A percentile compares a stretch with the other conserved stretches of the same genome.
These are phyloP conservation scores for Toxicodendron radicans DNA, from an alignment of 345 rosid genomes.

Conservation along the genomic window DNA sequence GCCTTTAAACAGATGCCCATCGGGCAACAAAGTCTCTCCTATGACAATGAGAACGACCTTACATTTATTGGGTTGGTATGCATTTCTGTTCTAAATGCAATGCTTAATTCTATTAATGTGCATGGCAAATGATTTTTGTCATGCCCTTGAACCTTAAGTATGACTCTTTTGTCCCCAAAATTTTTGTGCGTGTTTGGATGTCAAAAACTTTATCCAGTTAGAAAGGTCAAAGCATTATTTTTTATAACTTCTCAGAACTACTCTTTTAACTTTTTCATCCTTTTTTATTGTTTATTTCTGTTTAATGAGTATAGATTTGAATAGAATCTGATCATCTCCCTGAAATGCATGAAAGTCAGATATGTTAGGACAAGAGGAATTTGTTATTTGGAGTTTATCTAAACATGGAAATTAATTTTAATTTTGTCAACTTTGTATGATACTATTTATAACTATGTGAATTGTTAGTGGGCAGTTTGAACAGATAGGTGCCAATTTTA, in stretches of 20 bases:
- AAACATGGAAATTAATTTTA: too few species aligned
- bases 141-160: not conserved
- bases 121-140: constrained; percentile 8
- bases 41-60: constrained; percentile 88
- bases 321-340: not conserved
- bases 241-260: not conserved
- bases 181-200: not conserved
- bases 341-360: not conserved
- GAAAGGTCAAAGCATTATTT: not conserved
- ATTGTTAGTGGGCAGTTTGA: not conserved
- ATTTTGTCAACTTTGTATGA: not conserved
- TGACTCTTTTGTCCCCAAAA: not conserved
- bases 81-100: constrained; percentile 43
- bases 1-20: constrained; percentile 80
- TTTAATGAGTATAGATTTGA: not conserved
- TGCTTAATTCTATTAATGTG: not conserved
- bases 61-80: constrained; percentile 99
- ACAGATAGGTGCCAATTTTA: not conserved
- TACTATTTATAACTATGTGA: not conserved
- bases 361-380: not conserved
- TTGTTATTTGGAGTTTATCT: too few species aligned
- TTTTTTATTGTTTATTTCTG: not conserved
- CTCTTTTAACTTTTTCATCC: not conserved
- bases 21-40: constrained; percentile 69
- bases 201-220: not conserved